phyloP scores from a whole-genome alignment of 345 rosid genomes.

The Populus davidiana region DNA sequence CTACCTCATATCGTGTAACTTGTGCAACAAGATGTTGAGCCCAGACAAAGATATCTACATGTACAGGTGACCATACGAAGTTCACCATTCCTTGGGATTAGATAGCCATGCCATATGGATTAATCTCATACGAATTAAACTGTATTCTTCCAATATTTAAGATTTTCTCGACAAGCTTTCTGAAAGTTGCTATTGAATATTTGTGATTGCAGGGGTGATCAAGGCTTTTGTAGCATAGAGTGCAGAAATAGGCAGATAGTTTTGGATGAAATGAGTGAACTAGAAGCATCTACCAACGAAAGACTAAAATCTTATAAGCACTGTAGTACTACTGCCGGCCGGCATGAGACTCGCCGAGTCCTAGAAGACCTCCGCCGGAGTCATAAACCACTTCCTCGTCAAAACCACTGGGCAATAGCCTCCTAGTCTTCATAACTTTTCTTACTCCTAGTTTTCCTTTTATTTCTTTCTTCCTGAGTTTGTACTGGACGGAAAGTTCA shows the following conservation, averaged over 20 bases:
- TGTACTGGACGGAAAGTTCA: neutral
- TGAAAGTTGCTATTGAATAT: neutral
- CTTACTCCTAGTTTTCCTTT: no score
- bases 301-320: conserved; percentile 38
- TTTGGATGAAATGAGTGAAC: conserved; percentile 57
- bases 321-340: conserved; percentile 29
- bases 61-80: conserved; percentile 50
- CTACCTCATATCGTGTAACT: conserved; percentile 55
- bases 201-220: conserved; percentile 55
- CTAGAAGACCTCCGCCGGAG: conserved; percentile 40
- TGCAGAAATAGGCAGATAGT: conserved; percentile 67
- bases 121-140: neutral
- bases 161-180: neutral
- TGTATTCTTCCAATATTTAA: neutral
- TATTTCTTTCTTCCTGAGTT: neutral
- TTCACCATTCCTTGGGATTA: neutral
- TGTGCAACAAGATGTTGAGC: conserved; percentile 50
- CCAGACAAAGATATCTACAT: conserved; percentile 70
- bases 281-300: conserved; percentile 43
- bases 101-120: neutral
- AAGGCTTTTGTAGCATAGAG: conserved; percentile 70
- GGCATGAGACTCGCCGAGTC: conserved; percentile 29
- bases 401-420: conserved; percentile 30
- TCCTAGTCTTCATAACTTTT: conserved; percentile 5
- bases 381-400: conserved; percentile 18